These are phyloP conservation scores for Elsinoe necatrix DNA, from an alignment of 2,329 filamentous ascomycete genomes.

Conservation along the genomic window DNA sequence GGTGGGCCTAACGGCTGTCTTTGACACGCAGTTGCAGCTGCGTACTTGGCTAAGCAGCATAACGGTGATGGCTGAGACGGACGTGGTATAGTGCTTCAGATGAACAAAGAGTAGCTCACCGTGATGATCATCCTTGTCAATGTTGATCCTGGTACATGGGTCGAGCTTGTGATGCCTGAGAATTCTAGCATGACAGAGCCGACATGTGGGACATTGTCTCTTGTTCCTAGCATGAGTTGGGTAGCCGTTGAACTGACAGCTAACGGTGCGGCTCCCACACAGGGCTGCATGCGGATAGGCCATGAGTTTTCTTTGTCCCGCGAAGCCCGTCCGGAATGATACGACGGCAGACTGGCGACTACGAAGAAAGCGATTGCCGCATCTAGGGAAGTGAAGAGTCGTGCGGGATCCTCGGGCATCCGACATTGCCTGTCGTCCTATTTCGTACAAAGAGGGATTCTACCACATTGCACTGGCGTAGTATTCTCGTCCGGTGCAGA, in stretches of 20 bases:
- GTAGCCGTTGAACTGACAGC: conserved; percentile 10
- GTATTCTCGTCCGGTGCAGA: not conserved
- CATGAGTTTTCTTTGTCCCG: conserved; percentile 5
- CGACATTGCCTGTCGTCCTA: not conserved
- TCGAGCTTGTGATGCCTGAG: not conserved
- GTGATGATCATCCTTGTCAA: not conserved
- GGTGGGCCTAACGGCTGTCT: conserved; percentile 15
- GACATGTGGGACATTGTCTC: conserved; percentile 10
- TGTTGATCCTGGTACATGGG: not conserved
- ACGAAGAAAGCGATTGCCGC: not conserved
- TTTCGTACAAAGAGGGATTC: too few species aligned
- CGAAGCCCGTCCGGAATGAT: not conserved
- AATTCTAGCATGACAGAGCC: not conserved
- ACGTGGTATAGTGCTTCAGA: conserved; percentile 1
- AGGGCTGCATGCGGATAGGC: conserved; percentile 9
- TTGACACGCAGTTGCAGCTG: conserved; percentile 13
- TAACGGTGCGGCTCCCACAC: conserved; percentile 8
- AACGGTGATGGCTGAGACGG: not conserved
- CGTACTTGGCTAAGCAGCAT: conserved; percentile 10
- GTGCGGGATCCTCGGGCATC: not conserved
- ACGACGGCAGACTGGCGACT: not conserved
- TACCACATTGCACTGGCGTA: not conserved
- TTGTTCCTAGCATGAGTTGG: conserved; percentile 6
- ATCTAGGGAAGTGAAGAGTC: not conserved
- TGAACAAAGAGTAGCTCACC: conserved; percentile 9